phyloP scores from a whole-genome alignment of 2,329 filamentous ascomycete genomes.

The Fusarium sororula region DNA sequence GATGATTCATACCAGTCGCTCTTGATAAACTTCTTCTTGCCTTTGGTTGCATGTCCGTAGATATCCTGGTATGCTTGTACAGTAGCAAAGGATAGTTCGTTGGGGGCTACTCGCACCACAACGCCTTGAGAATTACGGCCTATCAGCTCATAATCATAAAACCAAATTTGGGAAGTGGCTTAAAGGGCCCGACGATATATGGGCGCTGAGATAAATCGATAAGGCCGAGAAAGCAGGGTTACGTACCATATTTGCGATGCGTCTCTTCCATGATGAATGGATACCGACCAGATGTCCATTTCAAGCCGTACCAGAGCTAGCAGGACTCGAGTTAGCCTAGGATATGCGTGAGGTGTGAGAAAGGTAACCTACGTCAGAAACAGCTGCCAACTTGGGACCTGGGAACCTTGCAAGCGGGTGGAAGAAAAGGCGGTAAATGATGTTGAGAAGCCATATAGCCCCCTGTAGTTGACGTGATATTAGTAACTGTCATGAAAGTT shows the following conservation, averaged over 20 bases:
- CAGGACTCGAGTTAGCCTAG: background rate
- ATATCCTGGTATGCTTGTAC: background rate
- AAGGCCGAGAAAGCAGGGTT: background rate
- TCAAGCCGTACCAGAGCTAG: background rate
- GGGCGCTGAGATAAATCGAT: background rate
- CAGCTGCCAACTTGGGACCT: background rate
- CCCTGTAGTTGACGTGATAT: background rate
- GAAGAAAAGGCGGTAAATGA: background rate
- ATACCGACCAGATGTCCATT: background rate
- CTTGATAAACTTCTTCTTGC: background rate
- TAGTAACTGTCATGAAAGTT: background rate
- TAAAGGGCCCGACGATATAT: rapidly evolving
- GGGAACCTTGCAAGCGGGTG: background rate
- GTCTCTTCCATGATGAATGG: background rate
- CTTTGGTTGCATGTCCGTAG: background rate
- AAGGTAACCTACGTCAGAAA: background rate
- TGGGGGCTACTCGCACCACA: background rate
- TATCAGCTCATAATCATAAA: background rate
- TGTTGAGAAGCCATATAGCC: background rate
- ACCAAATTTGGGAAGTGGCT: rapidly evolving
- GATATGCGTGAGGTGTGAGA: background rate
- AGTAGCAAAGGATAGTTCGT: background rate
- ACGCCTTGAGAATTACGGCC: background rate
- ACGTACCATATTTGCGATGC: background rate
- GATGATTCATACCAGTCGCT: background rate